Evolutionary conservation across 306 rosid genomes (phyloP), one percentile per base, ranked within the genome.

Genomic region (Astragalus membranaceus): DNA sequence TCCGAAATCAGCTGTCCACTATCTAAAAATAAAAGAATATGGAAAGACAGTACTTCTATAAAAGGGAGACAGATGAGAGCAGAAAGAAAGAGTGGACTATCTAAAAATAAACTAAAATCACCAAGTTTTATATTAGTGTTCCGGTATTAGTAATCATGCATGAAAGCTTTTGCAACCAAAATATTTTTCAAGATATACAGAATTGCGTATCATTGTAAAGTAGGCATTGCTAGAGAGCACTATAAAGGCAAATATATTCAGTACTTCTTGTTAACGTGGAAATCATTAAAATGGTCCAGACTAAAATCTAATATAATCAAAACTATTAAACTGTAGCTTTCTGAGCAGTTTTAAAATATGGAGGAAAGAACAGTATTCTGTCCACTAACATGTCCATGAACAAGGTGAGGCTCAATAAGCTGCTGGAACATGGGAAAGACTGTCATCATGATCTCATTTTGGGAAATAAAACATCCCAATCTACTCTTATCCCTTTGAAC

Each of bases 351-450:
- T 20, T 71, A 29, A 47, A 68, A 13, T 58, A 69, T 16, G 54
- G 42, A 60, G 44, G 26, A 5, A 1, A 29, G 23, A 29, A 3
- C 29, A 36, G 63, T 23, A 67, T n/a, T 33, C 30, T 39, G 41
- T 75, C 78, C 47, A 90, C 98, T 88, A 65, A 94, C 99, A 54
- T 94, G 99, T 53, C 97, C 99, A 61, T 89, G 92, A 83, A 94
- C 99, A 76, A 94, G 97, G 82, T 91, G 97, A 75, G 99, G 99
- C 75, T 94, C 99, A 82, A 94, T 94, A 80, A 88, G 85, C 73
- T 84, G 91, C 89, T 94, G 99, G 89, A 94, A 94, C 95, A 91
- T 94, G 10, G 99, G 97, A 81, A 94, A 94, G 74, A 94, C 99
- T 12, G 91, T 94, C 89, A 80, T 87, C 95, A 91, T 94, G 78